Conservation (phyloP, 2,329 filamentous ascomycete species). For the Beauveria sp. region DNA sequence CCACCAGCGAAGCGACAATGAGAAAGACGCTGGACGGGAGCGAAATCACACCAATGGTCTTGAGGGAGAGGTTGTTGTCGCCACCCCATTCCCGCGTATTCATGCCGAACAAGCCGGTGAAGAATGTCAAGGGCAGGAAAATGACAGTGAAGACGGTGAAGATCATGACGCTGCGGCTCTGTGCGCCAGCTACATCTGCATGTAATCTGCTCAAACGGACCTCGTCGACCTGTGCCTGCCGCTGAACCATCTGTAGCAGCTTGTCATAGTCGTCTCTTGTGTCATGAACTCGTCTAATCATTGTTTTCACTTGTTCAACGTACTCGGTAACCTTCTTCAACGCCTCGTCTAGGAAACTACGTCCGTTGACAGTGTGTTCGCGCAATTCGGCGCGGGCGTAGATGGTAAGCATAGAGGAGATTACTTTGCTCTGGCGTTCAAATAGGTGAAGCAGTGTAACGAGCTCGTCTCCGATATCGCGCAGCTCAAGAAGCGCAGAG, state of each 20-base stretch:
- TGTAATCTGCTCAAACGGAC: slow-evolving; percentile 55
- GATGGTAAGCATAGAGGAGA: slow-evolving; percentile 38
- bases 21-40: slow-evolving; percentile 40
- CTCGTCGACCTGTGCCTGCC: slow-evolving; percentile 59
- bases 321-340: slow-evolving; percentile 47
- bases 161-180: slow-evolving; percentile 57
- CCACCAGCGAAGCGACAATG: slow-evolving; percentile 42
- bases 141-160: slow-evolving; percentile 58
- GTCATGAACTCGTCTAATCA: slow-evolving; percentile 48
- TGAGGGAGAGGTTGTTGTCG: slow-evolving; percentile 34
- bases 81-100: slow-evolving; percentile 55
- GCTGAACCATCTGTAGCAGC: slow-evolving; percentile 58
- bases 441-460: slow-evolving; percentile 49
- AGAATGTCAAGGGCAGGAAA: slow-evolving; percentile 57
- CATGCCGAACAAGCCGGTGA: slow-evolving; percentile 58
- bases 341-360: slow-evolving; percentile 44
- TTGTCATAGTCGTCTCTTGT: slow-evolving; percentile 58
- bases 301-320: slow-evolving; percentile 43
- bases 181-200: slow-evolving; percentile 53
- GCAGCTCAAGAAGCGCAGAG: slow-evolving; percentile 52
- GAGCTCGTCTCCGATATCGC: slow-evolving; percentile 58
- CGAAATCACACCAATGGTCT: slow-evolving; percentile 39
- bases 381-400: slow-evolving; percentile 35
- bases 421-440: slow-evolving; percentile 44
- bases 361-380: slow-evolving; percentile 36